Base-by-base conservation (phyloP, 2,329 filamentous ascomycete species). In the Emergomyces orientalis region DNA sequence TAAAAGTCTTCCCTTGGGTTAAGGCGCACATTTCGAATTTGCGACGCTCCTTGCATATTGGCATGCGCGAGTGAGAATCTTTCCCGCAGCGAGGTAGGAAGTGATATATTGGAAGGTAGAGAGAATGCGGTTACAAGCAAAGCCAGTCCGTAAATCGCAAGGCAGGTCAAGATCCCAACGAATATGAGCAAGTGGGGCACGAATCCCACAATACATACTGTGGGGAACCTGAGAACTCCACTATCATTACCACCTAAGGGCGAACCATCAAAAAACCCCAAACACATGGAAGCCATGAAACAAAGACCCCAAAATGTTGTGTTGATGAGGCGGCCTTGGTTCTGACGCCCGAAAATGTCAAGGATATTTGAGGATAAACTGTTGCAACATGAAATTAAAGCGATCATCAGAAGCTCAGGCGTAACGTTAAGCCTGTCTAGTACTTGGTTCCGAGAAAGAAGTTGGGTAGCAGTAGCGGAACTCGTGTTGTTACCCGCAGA, bases 1-100 rank as follows among this genome's bases (percentile, higher is more conserved):
- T 97, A 99, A 72, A 97, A 97, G 73, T 99, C 94, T 80, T 97
- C 95, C 62, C 91, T 86, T 79, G 89, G 86, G 52, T 87, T 90
- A 62, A 97, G 84, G 14, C 87, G 85, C 45, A 97, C 85, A 47
- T 88, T 87, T 1, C 89, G 88, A 27, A 97, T 81, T 14, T 94
- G 91, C 2, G 93, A 85, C 64, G 94, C 94, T 1, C 92, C 92
- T 75, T 97, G 92, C 82, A 97, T 88, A 68, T 97, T 97, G 58
- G 84, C 84, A 71, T 95, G 91, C 0, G 93, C 92, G 59, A 84
- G 81, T 1, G 76, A 72, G 32, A 96, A 78, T 56, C 91, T 83
- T 69, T 90, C 84, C 45, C 75, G 76, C 61, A 84, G 73, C 1
- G 81, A 80, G 34, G 77, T 69, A 3, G 76, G 74, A 22, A 71